Evolutionary conservation across 768 basidiomycete species (phyloP), one percentile per base, ranked within the genome.

Genomic region (Suillus subluteus): DNA sequence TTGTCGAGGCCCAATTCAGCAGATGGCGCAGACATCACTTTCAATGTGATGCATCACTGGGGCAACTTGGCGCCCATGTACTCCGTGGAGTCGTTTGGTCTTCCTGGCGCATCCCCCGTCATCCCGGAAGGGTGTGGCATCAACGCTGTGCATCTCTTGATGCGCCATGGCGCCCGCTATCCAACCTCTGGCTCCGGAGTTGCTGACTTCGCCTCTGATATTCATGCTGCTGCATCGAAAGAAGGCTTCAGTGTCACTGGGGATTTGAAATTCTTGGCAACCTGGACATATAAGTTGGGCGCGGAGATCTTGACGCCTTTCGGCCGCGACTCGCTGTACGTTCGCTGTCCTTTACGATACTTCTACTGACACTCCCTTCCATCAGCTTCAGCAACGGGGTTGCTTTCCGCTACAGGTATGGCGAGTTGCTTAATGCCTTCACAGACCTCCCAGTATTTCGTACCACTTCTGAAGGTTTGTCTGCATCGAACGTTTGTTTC

Each of bases 1-100:
- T 72, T 86, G 15, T 71, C 84, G 16, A 74, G 76, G 58, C 83
- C 80, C 1, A 70, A 73, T 44, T 77, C 80, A 6, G 68, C 71
- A n/a, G 78, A 80, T 67, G 69, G 75, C n/a, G 68, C 72, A 23
- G 73, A 68, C 41, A 66, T 66, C 21, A 65, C 37, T n/a, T 87
- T 88, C 71, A 76, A 86, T 63, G 76, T 86, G 21, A 67, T 84
- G 43, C 76, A 79, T 62, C 74, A 82, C 62, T 81, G 81, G 76
- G 87, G 84, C 32, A 84, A 82, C 69, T 80, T 86, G 43, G 76
- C 82, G 6, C 86, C 86, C 1, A 84, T 81, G 81, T 82, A 81
- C 68, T 87, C 86, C 13, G 79, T 86, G 26, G 74, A 80, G 2
- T 81, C 83, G 2, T 84, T 84, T 70, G 86, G 86, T n/a, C 76